These are phyloP conservation scores for Kluyveromyces dobzhanskii DNA, from an alignment of 805 yeast species.

Conservation along the genomic window DNA sequence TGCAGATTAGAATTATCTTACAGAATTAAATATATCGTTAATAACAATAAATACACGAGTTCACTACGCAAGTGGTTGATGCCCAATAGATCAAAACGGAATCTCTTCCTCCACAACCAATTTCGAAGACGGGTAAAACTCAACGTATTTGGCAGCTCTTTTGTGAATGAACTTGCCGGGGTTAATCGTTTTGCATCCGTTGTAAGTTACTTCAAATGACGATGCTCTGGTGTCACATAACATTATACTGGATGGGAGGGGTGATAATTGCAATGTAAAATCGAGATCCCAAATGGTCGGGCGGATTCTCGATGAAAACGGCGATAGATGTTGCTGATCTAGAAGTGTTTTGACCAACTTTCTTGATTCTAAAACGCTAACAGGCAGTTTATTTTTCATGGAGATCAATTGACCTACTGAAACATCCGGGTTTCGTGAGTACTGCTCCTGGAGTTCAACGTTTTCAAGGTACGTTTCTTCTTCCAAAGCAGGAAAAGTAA, in stretches of 20 bases:
- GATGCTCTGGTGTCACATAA: constrained; percentile 69
- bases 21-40: too few species aligned
- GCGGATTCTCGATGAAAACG: constrained; percentile 53
- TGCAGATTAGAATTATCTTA: neutral
- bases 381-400: constrained; percentile 31
- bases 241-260: constrained; percentile 61
- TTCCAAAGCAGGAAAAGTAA: constrained; percentile 41
- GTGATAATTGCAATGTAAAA: constrained; percentile 59
- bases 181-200: constrained; percentile 74
- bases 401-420: constrained; percentile 23
- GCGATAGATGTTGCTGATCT: constrained; percentile 84
- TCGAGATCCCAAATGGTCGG: constrained; percentile 68
- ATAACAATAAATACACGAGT: too few species aligned
- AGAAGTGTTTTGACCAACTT: constrained; percentile 70
- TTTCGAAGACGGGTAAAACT: constrained; percentile 57
- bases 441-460: constrained; percentile 15
- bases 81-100: constrained; percentile 23
- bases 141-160: constrained; percentile 56
- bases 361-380: constrained; percentile 50
- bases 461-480: constrained; percentile 24
- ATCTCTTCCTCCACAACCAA: constrained; percentile 41
- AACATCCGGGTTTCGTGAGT: constrained; percentile 8
- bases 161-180: constrained; percentile 49
- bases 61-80: too few species aligned
- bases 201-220: constrained; percentile 64